Percentiles rank a stretch among this genome's conserved stretches.
phyloP scores from a whole-genome alignment of 148 eudicot species.

The Persicaria maculosa region DNA sequence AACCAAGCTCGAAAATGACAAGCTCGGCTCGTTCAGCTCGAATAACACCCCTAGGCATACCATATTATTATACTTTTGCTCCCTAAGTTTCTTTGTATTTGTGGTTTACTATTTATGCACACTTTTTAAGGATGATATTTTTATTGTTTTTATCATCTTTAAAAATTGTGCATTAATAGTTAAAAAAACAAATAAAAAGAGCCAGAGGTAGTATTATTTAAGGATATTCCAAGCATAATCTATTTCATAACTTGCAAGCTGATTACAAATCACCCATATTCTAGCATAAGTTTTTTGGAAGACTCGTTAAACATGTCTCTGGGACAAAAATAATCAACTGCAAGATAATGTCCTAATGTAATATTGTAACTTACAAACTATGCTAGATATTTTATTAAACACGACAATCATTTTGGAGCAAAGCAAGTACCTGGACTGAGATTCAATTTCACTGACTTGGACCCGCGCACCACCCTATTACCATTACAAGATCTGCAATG shows the following conservation, averaged over 20 bases:
- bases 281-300: neutral
- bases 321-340: neutral
- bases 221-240: neutral
- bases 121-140: no score
- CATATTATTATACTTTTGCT: neutral
- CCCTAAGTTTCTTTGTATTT: neutral
- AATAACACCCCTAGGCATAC: neutral
- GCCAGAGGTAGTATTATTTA: neutral
- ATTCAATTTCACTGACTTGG: slow-evolving; percentile 35
- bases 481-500: slow-evolving; percentile 36
- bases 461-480: slow-evolving; percentile 29
- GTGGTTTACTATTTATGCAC: no score
- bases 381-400: neutral
- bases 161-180: no score
- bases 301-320: neutral
- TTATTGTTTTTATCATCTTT: no score
- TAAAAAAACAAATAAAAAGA: no score
- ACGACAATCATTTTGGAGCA: neutral
- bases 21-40: no score
- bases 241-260: neutral
- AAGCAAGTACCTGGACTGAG: slow-evolving; percentile 29
- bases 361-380: neutral
- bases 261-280: neutral
- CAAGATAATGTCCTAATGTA: neutral
- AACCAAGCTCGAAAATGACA: no score